Conservation (phyloP, 2,329 filamentous ascomycete genomes). For the Pestalotiopsis sp. region DNA sequence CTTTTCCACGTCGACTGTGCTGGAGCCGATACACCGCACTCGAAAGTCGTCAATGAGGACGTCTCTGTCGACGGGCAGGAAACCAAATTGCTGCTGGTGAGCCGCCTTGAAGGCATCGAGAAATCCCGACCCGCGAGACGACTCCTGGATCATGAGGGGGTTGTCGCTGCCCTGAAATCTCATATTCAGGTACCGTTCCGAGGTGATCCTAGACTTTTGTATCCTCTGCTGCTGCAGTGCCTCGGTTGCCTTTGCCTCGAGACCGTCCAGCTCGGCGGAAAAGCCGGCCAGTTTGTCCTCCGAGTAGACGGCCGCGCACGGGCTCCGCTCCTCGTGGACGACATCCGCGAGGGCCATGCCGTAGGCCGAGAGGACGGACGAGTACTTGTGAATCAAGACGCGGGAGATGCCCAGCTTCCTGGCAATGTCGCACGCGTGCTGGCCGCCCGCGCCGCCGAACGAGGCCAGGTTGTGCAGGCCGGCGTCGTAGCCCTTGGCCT, state of each 20-base stretch:
- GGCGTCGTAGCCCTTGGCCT: conserved; percentile 72
- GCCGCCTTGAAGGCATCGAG: conserved; percentile 68
- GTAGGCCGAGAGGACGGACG: conserved; percentile 70
- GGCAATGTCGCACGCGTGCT: conserved; percentile 71
- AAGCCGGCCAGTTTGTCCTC: conserved; percentile 50
- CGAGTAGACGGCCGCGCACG: conserved; percentile 42
- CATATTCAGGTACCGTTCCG: conserved; percentile 14
- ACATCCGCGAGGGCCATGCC: conserved; percentile 75
- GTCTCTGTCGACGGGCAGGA: conserved; percentile 31
- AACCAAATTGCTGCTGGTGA: conserved; percentile 73
- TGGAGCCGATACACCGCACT: conserved; percentile 13
- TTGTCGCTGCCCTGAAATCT: conserved; percentile 15
- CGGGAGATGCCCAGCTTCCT: conserved; percentile 70
- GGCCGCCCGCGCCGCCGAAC: conserved; percentile 73
- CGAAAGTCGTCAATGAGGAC: conserved; percentile 15
- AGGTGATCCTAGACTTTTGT: neutral
- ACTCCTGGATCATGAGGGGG: conserved; percentile 13
- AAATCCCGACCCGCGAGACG: conserved; percentile 46
- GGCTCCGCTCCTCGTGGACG: conserved; percentile 71
- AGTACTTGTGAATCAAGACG: conserved; percentile 71
- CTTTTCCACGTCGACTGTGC: neutral
- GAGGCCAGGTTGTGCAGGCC: conserved; percentile 70
- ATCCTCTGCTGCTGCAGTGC: conserved; percentile 38
- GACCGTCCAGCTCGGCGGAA: neutral
- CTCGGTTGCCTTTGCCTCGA: neutral